Percentiles rank a stretch among this genome's conserved stretches.
These are phyloP conservation scores for Mortierella sp. DNA, from an alignment of 371 early-diverging fungal genomes.

Conservation along the genomic window DNA sequence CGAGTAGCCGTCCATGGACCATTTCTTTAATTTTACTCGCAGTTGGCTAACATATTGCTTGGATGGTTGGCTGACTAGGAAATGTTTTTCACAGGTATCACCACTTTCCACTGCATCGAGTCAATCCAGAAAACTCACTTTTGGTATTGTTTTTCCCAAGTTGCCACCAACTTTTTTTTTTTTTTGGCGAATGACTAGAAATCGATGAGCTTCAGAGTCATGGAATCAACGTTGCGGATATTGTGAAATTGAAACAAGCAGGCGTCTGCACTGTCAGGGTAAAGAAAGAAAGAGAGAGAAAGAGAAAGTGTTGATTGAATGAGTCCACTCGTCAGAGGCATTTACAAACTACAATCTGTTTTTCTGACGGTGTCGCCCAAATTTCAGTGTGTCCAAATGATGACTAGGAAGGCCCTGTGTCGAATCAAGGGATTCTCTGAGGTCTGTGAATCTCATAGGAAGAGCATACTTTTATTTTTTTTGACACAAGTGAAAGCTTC, in stretches of 20 bases:
- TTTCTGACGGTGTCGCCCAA: background rate
- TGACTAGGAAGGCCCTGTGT: conserved; percentile 70
- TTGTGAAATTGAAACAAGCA: conserved; percentile 81
- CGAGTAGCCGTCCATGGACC: too few relatives aligned
- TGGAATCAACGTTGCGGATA: conserved; percentile 86
- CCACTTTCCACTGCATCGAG: too few relatives aligned
- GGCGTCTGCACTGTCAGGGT: conserved; percentile 85
- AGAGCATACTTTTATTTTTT: background rate
- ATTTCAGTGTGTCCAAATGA: conserved; percentile 83
- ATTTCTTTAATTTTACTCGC: too few relatives aligned
- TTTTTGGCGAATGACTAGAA: conserved; percentile 12
- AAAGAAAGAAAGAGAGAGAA: conserved; percentile 11
- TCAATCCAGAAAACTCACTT: background rate
- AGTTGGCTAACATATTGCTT: too few relatives aligned
- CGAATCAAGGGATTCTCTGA: conserved; percentile 89
- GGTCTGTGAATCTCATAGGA: conserved; percentile 14
- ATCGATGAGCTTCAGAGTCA: conserved; percentile 60
- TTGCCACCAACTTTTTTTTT: background rate
- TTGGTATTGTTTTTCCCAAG: background rate
- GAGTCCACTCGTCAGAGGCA: too few relatives aligned
- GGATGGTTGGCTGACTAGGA: conserved; percentile 12
- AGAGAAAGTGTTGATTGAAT: too few relatives aligned
- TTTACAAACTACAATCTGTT: conserved; percentile 15
- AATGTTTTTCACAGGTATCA: conserved; percentile 40
- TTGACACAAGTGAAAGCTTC: background rate